Conservation (phyloP, 352 stramenopile species). For the Phytophthora sojae region DNA sequence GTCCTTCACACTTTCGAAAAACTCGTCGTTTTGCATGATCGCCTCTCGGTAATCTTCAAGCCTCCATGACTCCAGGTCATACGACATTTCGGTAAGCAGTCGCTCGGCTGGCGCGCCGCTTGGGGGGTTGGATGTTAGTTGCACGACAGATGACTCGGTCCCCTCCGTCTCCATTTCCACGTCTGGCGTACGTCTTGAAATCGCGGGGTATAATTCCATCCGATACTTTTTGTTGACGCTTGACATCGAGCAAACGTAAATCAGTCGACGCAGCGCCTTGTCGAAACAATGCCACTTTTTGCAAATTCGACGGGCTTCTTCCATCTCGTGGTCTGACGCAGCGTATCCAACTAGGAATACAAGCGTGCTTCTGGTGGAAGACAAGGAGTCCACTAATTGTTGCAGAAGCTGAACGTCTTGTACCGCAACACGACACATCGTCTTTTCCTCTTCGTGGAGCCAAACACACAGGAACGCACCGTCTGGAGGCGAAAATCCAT, state of each 20-base stretch:
- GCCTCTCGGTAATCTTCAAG: constrained; percentile 8
- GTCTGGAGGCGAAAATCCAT: constrained; percentile 5
- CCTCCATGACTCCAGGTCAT: constrained; percentile 5
- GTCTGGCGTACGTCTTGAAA: background rate
- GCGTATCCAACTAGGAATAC: constrained; percentile 24
- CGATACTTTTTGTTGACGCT: background rate
- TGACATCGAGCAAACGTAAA: constrained; percentile 1
- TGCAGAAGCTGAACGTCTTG: background rate
- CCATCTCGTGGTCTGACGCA: background rate
- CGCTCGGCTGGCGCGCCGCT: background rate
- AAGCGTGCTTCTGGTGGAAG: constrained; percentile 2
- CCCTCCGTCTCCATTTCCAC: background rate
- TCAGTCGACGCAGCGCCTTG: background rate
- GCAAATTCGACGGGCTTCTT: constrained; percentile 13
- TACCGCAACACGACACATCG: constrained; percentile 13
- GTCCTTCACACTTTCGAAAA: background rate
- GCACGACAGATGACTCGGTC: background rate
- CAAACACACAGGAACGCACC: constrained; percentile 17
- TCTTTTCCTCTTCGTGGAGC: constrained; percentile 13
- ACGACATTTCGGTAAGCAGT: constrained; percentile 2
- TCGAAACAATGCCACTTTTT: constrained; percentile 5
- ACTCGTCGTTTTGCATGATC: background rate
- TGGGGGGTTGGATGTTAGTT: background rate
- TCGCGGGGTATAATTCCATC: background rate
- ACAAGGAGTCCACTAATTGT: constrained; percentile 9